Conservation (phyloP, 2,329 filamentous ascomycete genomes). For the Dendrostoma leiphaemia region DNA sequence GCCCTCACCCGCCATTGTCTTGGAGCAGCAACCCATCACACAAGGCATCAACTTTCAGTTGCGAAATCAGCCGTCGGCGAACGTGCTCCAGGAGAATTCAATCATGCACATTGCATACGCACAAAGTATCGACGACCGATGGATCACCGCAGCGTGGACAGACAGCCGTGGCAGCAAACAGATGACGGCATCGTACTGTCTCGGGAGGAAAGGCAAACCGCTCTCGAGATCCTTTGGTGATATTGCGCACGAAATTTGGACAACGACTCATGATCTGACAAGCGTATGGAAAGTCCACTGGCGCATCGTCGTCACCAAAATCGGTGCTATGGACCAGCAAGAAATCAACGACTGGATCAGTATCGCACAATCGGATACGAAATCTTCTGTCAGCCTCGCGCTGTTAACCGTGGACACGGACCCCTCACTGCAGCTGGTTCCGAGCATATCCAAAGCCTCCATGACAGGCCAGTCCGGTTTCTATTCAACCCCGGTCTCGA, state of each 20-base stretch:
- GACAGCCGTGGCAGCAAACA: conserved; percentile 74
- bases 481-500: conserved; percentile 65
- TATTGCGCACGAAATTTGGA: conserved; percentile 75
- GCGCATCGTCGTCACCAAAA: conserved; percentile 74
- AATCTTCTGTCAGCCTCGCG: conserved; percentile 52
- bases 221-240: conserved; percentile 55
- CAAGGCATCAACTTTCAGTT: conserved; percentile 75
- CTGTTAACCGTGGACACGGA: conserved; percentile 64
- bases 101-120: conserved; percentile 80
- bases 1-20: conserved; percentile 67
- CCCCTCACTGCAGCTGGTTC: conserved; percentile 62
- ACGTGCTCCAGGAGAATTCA: conserved; percentile 74
- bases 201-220: conserved; percentile 57
- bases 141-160: conserved; percentile 79
- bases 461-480: conserved; percentile 42
- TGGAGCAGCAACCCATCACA: conserved; percentile 69
- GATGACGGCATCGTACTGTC: conserved; percentile 70
- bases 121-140: conserved; percentile 70
- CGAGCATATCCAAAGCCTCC: conserved; percentile 50
- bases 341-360: conserved; percentile 62
- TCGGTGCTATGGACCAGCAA: conserved; percentile 63
- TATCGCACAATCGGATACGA: conserved; percentile 50
- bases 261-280: conserved; percentile 72
- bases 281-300: conserved; percentile 69
- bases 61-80: conserved; percentile 63